Evolutionary conservation across 164 flowering plant species (phyloP).

Genomic region (Vitis amurensis): DNA sequence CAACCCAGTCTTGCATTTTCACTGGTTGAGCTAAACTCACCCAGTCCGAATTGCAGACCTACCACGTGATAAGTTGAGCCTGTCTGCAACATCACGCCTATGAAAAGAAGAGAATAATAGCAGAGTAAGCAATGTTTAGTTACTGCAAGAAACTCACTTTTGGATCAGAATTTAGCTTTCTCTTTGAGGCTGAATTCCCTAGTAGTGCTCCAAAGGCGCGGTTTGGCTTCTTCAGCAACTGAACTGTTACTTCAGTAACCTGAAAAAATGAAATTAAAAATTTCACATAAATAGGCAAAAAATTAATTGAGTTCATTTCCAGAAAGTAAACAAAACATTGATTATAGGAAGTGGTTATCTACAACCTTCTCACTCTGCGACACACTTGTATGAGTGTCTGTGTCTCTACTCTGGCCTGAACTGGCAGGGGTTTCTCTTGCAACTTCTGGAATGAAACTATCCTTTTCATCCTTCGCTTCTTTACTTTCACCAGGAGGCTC

Average conservation of each 20-base stretch:
- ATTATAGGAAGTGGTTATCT: background rate
- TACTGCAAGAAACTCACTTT: constrained; percentile 31
- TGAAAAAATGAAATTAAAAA: constrained; percentile 10
- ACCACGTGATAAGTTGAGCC: background rate
- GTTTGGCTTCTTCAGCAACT: constrained; percentile 71
- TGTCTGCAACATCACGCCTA: background rate
- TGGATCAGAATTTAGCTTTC: constrained; percentile 39
- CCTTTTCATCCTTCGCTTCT: constrained; percentile 7
- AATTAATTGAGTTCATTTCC: background rate
- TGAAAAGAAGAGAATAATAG: background rate
- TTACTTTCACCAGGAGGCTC: constrained; percentile 14
- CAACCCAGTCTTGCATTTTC: too few relatives aligned
- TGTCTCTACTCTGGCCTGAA: constrained; percentile 18
- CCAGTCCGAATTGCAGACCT: too few relatives aligned
- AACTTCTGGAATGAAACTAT: constrained; percentile 6
- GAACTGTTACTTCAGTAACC: constrained; percentile 66
- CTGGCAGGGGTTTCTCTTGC: constrained; percentile 1
- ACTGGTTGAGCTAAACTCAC: too few relatives aligned
- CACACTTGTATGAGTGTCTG: background rate
- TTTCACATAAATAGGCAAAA: background rate
- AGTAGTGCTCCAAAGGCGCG: constrained; percentile 81
- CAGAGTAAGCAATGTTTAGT: background rate
- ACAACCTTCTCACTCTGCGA: constrained; percentile 22
- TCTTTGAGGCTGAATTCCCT: constrained; percentile 59
- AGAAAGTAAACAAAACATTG: background rate